phyloP scores from a whole-genome alignment of 208 protist species.

The Leishmania martiniquensis region DNA sequence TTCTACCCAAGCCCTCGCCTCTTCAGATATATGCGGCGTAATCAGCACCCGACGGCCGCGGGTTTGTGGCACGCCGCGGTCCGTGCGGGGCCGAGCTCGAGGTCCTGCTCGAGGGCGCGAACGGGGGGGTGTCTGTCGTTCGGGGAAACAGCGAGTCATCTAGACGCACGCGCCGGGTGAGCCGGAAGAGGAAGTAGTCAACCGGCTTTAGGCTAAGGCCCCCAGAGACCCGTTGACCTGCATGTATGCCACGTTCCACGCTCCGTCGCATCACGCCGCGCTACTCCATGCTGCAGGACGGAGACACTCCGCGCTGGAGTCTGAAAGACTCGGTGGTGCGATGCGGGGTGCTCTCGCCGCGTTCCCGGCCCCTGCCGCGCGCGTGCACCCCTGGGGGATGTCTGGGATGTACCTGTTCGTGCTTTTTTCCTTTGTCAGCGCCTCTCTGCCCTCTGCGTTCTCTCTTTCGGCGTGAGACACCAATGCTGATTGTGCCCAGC shows the following conservation, averaged over 20 bases:
- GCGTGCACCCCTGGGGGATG: not conserved
- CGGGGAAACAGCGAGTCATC: not conserved
- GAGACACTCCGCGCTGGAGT: not conserved
- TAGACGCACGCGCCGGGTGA: not conserved
- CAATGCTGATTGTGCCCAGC: not conserved
- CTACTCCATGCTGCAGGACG: not conserved
- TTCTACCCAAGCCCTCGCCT: not conserved
- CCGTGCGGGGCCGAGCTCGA: not conserved
- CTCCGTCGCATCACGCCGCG: not conserved
- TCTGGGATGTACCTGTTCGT: not conserved
- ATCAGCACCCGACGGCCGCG: not conserved
- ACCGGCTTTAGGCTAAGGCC: not conserved
- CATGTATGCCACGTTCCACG: not conserved
- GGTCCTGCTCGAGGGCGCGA: not conserved
- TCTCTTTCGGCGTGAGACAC: not conserved
- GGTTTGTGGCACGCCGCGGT: not conserved
- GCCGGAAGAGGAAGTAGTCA: not conserved
- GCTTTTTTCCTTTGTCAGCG: not conserved
- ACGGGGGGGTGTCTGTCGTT: not conserved
- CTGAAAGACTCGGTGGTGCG: not conserved
- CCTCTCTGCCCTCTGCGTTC: not conserved
- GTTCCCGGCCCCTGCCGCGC: not conserved
- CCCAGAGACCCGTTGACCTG: not conserved
- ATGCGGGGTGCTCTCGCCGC: not conserved
- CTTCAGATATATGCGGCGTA: not conserved